Conservation (phyloP, 805 yeast genomes). For the Suhomyces kilbournensis region DNA sequence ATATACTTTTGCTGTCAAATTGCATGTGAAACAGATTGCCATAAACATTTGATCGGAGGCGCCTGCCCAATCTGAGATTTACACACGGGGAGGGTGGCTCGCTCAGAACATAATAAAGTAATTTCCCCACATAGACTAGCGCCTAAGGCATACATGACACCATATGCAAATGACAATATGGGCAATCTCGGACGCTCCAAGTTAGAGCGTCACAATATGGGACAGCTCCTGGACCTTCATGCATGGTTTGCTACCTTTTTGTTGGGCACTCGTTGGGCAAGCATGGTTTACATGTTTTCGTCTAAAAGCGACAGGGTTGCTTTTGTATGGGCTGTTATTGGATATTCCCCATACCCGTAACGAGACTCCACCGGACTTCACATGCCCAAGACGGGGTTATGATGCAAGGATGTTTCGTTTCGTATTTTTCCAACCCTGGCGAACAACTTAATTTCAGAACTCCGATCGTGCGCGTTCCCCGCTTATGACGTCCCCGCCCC, state of each 20-base stretch:
- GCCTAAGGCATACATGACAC: background rate
- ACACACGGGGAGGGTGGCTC: background rate
- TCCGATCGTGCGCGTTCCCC: background rate
- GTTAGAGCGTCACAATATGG: background rate
- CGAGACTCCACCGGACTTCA: background rate
- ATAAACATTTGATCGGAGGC: background rate
- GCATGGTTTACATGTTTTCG: background rate
- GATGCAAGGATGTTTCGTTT: background rate
- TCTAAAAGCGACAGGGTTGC: background rate
- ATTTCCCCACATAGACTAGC: background rate
- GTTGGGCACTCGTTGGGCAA: background rate
- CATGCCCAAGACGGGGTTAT: background rate
- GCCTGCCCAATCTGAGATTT: background rate
- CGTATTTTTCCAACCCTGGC: background rate
- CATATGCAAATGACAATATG: background rate
- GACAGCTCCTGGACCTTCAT: background rate
- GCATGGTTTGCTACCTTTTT: background rate
- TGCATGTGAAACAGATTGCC: background rate
- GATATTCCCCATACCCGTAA: background rate
- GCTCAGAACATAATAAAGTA: background rate
- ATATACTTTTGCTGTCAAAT: background rate
- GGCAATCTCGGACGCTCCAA: background rate
- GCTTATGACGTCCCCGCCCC: background rate
- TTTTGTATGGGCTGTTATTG: background rate
- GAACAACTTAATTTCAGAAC: background rate